These are phyloP conservation scores for Phaeosphaeriaceae sp. DNA, from an alignment of 2,329 filamentous ascomycete species.

Conservation along the genomic window DNA sequence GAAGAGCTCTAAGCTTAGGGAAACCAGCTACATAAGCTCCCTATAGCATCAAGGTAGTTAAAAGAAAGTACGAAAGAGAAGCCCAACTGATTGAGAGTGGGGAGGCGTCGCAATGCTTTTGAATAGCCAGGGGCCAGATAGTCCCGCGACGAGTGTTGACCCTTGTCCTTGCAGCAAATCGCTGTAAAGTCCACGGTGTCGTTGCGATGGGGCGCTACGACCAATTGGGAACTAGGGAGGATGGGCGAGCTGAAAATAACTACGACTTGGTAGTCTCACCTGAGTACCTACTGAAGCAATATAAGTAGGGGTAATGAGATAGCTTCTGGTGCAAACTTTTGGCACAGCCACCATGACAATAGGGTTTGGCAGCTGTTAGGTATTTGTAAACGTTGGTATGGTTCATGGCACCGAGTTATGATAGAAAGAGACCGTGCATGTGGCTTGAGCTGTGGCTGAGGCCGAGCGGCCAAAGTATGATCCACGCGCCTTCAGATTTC, in stretches of 20 bases:
- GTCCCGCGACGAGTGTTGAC: conserved; percentile 28
- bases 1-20: conserved; percentile 14
- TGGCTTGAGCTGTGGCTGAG: conserved; percentile 15
- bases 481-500: conserved; percentile 13
- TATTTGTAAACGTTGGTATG: background rate
- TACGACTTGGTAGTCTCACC: conserved; percentile 7
- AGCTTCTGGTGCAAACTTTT: no score
- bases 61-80: conserved; percentile 46
- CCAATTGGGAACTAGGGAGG: conserved; percentile 26
- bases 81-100: conserved; percentile 29
- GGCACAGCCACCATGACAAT: no score
- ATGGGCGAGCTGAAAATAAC: conserved; percentile 26
- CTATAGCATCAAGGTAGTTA: conserved; percentile 20
- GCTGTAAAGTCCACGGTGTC: conserved; percentile 33
- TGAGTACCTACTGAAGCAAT: no score
- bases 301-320: no score
- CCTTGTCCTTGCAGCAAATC: conserved; percentile 29
- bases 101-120: conserved; percentile 30
- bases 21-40: conserved; percentile 11
- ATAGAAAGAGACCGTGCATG: background rate
- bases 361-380: background rate
- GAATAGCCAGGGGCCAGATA: conserved; percentile 29
- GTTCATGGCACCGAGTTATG: conserved; percentile 17
- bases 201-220: conserved; percentile 21
- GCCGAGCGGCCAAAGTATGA: background rate